phyloP scores from a whole-genome alignment of 2,329 filamentous ascomycete genomes.

The Fonsecaea pedrosoi region DNA sequence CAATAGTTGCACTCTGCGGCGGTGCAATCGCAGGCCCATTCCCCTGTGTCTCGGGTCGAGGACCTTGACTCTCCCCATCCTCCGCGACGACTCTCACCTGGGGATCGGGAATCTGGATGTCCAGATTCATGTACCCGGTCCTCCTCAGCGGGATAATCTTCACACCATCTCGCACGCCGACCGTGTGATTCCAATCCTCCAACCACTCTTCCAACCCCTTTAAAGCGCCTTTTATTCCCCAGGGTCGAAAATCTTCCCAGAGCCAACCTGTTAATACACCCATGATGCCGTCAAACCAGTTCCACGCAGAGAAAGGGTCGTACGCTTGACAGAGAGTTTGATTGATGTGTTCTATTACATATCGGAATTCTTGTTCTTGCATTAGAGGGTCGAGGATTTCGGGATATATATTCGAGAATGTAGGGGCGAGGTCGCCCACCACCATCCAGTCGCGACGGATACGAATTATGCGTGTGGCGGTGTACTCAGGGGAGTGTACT shows the following conservation, averaged over 20 bases:
- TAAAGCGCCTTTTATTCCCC: conserved; percentile 70
- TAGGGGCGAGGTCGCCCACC: conserved; percentile 85
- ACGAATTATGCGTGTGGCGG: conserved; percentile 85
- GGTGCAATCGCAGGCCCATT: conserved; percentile 7
- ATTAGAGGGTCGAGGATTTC: conserved; percentile 91
- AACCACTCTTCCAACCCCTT: conserved; percentile 78
- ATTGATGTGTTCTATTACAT: conserved; percentile 82
- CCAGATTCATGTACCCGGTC: conserved; percentile 80
- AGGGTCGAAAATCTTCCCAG: conserved; percentile 85
- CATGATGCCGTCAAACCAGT: conserved; percentile 78
- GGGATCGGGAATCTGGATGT: conserved; percentile 60
- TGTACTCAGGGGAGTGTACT: conserved; percentile 73
- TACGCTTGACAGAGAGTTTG: conserved; percentile 77
- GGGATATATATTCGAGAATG: conserved; percentile 93
- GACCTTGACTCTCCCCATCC: conserved; percentile 32
- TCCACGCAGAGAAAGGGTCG: conserved; percentile 76
- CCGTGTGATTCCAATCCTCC: conserved; percentile 80
- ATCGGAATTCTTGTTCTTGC: conserved; percentile 83
- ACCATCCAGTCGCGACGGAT: conserved; percentile 91
- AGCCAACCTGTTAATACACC: conserved; percentile 89
- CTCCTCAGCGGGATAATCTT: conserved; percentile 78
- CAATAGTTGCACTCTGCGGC: neutral
- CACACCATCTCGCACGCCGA: conserved; percentile 66
- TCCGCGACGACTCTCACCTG: conserved; percentile 54
- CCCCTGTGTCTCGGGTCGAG: conserved; percentile 18